phyloP scores from a whole-genome alignment of 78 protist species.

The Goniomonas avonlea region DNA sequence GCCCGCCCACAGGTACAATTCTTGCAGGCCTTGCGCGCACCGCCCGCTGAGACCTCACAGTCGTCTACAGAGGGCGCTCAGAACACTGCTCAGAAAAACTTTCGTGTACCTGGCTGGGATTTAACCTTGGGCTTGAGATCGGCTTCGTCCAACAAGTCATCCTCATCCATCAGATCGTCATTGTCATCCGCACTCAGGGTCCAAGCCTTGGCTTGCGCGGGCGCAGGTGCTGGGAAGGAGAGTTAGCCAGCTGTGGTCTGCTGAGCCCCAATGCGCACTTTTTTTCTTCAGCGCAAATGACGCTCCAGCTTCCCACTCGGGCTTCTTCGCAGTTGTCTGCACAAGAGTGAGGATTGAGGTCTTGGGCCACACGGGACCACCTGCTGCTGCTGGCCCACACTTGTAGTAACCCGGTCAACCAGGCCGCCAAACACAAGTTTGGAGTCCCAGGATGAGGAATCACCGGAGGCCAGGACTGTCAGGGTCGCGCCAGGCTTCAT shows the following conservation, averaged over 20 bases:
- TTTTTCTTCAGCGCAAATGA: background rate
- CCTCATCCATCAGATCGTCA: conserved; percentile 11
- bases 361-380: too few species aligned
- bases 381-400: too few species aligned
- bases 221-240: background rate
- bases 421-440: too few species aligned
- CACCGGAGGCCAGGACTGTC: too few species aligned
- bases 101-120: background rate
- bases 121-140: background rate
- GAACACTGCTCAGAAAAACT: background rate
- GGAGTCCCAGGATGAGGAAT: too few species aligned
- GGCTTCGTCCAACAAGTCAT: background rate
- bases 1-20: conserved; percentile 19
- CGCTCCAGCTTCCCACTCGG: background rate
- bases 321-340: background rate
- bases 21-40: conserved; percentile 19
- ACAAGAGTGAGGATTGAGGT: too few species aligned
- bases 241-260: too few species aligned
- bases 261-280: too few species aligned
- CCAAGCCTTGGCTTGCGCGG: background rate
- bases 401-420: too few species aligned
- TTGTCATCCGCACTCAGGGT: background rate
- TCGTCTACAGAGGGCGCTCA: background rate
- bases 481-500: too few species aligned
- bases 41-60: background rate